Evolutionary conservation across 2,329 filamentous ascomycete genomes (phyloP), one percentile per base, ranked within the genome.

Genomic region (Pyrenophora graminea): DNA sequence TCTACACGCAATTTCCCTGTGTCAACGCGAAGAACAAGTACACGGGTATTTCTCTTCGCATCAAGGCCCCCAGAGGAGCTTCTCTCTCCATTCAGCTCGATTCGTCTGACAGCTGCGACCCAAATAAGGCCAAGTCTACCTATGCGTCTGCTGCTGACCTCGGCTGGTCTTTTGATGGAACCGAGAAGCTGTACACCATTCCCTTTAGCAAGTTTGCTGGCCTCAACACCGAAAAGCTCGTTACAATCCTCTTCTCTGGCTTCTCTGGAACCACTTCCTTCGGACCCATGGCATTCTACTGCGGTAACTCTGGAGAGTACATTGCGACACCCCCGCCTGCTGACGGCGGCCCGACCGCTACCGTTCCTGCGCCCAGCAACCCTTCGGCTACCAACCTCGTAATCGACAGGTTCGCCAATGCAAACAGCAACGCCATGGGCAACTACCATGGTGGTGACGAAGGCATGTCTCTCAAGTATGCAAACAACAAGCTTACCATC

Each of bases 391-490:
- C 78, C 13, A 70, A 74, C 10, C 74, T 84, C 25, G 74, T 87
- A 0, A 82, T 89, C 49, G 86, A 89, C 70, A 79, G 77, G 3
- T 89, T 89, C 57, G 71, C 71, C 31, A 77, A 76, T 57, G 49
- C 70, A 2, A 72, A 77, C 53, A 77, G 71, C 21, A 89, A 89
- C 62, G 79, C 82, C 15, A 77, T 88, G 2, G 82, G 80, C 2
- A 80, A 83, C 69, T 89, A 84, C 81, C 85, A 88, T 67, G 86
- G 86, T 8, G 77, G 77, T n/a, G 84, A 85, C 39, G 85, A 88
- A 52, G 77, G 79, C 13, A 79, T 86, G 63, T 75, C 71, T 4
- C 69, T 82, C 19, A 79, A 78, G 10, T 82, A 82, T 60, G 75
- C 76, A n/a, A 69, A 71, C 44, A 79, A 78, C 53, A 77, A 76